Evolutionary conservation across 441 rosid species (phyloP).

Genomic region (Mallotus repandus): DNA sequence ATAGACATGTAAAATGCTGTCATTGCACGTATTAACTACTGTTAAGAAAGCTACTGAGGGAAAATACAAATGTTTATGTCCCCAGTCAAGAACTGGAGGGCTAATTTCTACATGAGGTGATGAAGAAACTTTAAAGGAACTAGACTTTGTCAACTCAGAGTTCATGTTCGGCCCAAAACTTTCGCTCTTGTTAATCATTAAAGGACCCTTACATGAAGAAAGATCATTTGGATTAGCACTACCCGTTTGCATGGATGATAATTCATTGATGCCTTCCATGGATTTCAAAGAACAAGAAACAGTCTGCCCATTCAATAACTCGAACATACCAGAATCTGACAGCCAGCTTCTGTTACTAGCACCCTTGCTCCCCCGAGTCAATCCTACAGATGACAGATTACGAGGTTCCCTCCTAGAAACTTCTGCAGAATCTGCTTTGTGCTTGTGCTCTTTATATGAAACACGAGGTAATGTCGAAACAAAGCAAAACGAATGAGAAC

Average conservation of each 20-base stretch:
- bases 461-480: constrained; percentile 64
- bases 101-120: constrained; percentile 44
- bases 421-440: constrained; percentile 34
- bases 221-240: constrained; percentile 35
- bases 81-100: constrained; percentile 66
- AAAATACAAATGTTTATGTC: constrained; percentile 43
- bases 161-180: constrained; percentile 31
- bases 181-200: constrained; percentile 28
- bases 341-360: constrained; percentile 45
- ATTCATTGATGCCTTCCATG: constrained; percentile 32
- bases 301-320: constrained; percentile 45
- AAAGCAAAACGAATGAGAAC: constrained; percentile 60
- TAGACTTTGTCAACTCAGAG: constrained; percentile 36
- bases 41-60: constrained; percentile 62
- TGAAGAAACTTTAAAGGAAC: constrained; percentile 33
- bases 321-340: constrained; percentile 44
- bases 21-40: constrained; percentile 51
- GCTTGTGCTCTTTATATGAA: constrained; percentile 29
- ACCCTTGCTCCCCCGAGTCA: constrained; percentile 29
- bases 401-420: constrained; percentile 36
- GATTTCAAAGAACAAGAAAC: constrained; percentile 58
- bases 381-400: constrained; percentile 32
- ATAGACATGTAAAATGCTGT: constrained; percentile 57
- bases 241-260: constrained; percentile 31
- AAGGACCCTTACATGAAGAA: constrained; percentile 46